Conservation (phyloP, 1,139 yeast species). For the Kazachstania sp. region DNA sequence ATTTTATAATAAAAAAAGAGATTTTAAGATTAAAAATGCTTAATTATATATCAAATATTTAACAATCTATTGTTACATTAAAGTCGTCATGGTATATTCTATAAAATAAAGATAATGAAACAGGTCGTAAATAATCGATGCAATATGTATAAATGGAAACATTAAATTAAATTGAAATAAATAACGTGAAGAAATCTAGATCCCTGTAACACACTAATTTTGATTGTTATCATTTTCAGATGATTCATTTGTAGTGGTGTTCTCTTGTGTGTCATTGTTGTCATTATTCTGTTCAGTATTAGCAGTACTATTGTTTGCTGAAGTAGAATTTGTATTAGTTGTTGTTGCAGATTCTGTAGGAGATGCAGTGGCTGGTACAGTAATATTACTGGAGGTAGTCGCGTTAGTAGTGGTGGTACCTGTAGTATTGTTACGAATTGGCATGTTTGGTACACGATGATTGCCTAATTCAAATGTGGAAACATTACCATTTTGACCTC, state of each 20-base stretch:
- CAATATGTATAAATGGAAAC: not conserved
- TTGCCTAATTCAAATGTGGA: constrained; percentile 10
- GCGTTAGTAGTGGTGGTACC: not conserved
- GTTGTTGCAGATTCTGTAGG: not conserved
- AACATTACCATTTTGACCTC: constrained; percentile 19
- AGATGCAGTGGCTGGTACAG: not conserved
- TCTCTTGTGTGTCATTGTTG: not conserved
- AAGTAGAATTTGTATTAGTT: not conserved
- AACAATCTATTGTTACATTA: too few species aligned
- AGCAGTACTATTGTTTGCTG: not conserved
- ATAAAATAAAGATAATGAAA: too few species aligned
- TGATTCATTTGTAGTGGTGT: not conserved
- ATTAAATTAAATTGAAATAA: not conserved
- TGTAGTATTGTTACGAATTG: not conserved
- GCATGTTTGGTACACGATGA: not conserved
- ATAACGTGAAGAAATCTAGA: too few species aligned
- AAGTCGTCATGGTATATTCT: too few species aligned
- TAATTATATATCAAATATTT: not conserved
- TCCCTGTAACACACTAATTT: too few species aligned
- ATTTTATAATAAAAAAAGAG: not conserved
- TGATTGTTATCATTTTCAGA: too few species aligned
- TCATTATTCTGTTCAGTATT: not conserved
- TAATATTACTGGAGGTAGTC: not conserved
- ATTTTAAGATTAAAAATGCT: constrained; percentile 1
- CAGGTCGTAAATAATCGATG: too few species aligned